These are phyloP conservation scores for Nothophytophthora sp. DNA, from an alignment of 352 stramenopile species.

Conservation along the genomic window DNA sequence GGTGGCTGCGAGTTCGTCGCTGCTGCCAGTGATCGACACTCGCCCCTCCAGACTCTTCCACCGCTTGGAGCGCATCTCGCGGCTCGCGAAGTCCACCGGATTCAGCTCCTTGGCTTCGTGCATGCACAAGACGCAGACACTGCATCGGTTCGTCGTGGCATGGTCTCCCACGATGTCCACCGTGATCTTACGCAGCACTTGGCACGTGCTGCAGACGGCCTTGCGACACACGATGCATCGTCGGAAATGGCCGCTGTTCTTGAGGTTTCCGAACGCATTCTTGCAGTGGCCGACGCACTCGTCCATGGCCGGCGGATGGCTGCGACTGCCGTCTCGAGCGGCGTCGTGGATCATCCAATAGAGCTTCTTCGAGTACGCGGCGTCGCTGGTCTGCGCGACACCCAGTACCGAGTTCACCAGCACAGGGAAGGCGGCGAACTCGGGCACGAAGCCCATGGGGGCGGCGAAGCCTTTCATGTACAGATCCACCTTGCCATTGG, in stretches of 20 bases:
- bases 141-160: conserved; percentile 31
- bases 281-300: conserved; percentile 33
- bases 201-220: conserved; percentile 30
- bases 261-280: conserved; percentile 21
- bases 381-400: conserved; percentile 33
- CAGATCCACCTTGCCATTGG: conserved; percentile 37
- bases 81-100: conserved; percentile 22
- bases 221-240: conserved; percentile 33
- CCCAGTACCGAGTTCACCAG: conserved; percentile 39
- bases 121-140: conserved; percentile 37
- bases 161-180: conserved; percentile 23
- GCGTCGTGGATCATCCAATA: conserved; percentile 52
- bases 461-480: conserved; percentile 42
- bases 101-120: conserved; percentile 23
- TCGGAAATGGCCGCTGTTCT: conserved; percentile 18
- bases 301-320: conserved; percentile 7
- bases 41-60: conserved; percentile 18
- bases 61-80: conserved; percentile 23
- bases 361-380: conserved; percentile 39
- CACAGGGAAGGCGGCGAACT: conserved; percentile 30
- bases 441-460: conserved; percentile 26
- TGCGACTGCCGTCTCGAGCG: not conserved
- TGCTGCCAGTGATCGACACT: conserved; percentile 24
- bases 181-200: conserved; percentile 31
- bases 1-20: conserved; percentile 10